phyloP scores from a whole-genome alignment of 1,284 basidiomycete genomes.

The Filobasidium uniguttulatum region DNA sequence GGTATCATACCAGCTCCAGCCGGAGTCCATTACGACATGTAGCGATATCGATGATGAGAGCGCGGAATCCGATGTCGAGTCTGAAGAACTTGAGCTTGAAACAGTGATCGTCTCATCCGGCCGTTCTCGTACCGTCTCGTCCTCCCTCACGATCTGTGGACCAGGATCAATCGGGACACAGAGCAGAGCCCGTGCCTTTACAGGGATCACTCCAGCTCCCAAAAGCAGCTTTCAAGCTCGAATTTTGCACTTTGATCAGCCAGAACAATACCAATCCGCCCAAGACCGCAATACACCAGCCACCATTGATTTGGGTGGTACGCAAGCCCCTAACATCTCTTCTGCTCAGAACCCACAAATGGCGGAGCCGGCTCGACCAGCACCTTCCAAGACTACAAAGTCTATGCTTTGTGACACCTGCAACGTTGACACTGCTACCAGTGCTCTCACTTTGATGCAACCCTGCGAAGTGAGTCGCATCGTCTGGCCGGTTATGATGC shows the following conservation, averaged over 20 bases:
- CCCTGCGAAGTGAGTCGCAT: background rate
- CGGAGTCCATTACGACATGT: background rate
- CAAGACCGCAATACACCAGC: background rate
- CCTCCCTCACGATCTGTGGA: no score
- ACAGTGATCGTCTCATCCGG: no score
- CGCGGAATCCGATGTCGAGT: background rate
- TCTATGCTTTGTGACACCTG: background rate
- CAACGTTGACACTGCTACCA: background rate
- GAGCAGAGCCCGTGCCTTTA: background rate
- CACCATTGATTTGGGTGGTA: background rate
- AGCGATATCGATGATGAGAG: background rate
- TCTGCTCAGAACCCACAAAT: background rate
- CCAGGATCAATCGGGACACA: no score
- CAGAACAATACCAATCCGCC: background rate
- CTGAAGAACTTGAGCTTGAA: background rate
- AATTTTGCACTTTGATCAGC: background rate
- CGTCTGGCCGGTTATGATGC: background rate
- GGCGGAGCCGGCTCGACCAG: background rate
- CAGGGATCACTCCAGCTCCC: background rate
- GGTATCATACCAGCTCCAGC: background rate
- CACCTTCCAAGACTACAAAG: background rate
- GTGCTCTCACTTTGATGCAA: constrained; percentile 1
- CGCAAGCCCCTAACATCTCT: background rate
- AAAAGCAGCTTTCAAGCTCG: background rate
- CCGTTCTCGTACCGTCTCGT: no score